phyloP scores from a whole-genome alignment of 257 asterid genomes.

The Scutellaria minor region DNA sequence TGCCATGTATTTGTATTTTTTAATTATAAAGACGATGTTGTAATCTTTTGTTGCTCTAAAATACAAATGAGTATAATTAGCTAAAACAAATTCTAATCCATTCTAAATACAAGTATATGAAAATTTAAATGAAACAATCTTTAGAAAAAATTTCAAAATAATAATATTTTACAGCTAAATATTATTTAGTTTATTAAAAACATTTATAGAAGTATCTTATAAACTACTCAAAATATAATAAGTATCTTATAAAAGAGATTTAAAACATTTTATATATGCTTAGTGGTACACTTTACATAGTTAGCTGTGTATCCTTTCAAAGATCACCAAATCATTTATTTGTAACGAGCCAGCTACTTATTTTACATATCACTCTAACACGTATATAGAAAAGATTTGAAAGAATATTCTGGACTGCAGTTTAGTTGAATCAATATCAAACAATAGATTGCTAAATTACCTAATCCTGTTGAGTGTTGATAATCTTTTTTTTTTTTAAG shows the following conservation, averaged over 20 bases:
- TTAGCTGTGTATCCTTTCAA: background rate
- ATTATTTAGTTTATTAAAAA: too few relatives aligned
- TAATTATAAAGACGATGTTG: too few relatives aligned
- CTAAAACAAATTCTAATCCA: too few relatives aligned
- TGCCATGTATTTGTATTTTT: too few relatives aligned
- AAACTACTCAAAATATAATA: background rate
- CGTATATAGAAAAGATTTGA: background rate
- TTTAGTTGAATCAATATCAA: background rate
- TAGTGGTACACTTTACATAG: constrained; percentile 5
- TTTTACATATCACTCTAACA: background rate
- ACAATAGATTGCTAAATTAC: background rate
- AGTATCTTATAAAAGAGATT: background rate
- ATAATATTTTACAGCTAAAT: background rate
- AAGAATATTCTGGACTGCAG: constrained; percentile 14
- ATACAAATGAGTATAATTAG: too few relatives aligned
- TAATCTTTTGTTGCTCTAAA: too few relatives aligned
- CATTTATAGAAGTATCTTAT: too few relatives aligned
- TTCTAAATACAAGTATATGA: too few relatives aligned
- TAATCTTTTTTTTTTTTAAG: too few relatives aligned
- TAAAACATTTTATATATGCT: background rate
- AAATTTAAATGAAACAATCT: too few relatives aligned
- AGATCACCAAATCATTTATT: background rate
- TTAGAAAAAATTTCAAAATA: background rate
- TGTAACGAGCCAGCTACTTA: constrained; percentile 20
- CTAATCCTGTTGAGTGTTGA: background rate